Conservation (phyloP, 2,329 filamentous ascomycete species). For the Diplodia mutila region DNA sequence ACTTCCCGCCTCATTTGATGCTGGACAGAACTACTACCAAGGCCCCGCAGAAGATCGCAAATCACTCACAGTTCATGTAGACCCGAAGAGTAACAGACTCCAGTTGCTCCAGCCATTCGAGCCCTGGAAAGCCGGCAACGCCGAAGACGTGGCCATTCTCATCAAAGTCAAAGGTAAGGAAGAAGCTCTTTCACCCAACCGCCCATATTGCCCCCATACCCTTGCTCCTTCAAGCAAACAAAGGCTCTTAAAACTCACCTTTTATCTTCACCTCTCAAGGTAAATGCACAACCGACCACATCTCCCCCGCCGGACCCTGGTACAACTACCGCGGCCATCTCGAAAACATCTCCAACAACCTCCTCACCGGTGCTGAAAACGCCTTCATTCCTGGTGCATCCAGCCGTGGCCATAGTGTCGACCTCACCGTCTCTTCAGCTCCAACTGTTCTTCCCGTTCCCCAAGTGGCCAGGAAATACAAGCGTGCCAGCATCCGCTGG, state of each 20-base stretch:
- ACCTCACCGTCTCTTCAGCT: slow-evolving; percentile 28
- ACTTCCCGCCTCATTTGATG: slow-evolving; percentile 34
- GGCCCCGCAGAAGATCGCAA: slow-evolving; percentile 31
- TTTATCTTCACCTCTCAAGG: slow-evolving; percentile 25
- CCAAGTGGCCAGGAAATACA: slow-evolving; percentile 35
- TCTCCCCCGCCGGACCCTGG: slow-evolving; percentile 46
- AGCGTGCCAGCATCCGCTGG: slow-evolving; percentile 33
- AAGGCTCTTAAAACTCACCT: neutral
- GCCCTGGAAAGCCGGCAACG: slow-evolving; percentile 34
- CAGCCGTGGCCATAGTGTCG: slow-evolving; percentile 36
- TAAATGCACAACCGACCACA: slow-evolving; percentile 48
- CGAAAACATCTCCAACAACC: slow-evolving; percentile 46
- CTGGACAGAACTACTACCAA: slow-evolving; percentile 36
- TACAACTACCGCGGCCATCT: slow-evolving; percentile 47
- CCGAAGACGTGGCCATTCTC: slow-evolving; percentile 34
- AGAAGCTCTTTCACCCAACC: neutral
- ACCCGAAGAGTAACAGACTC: slow-evolving; percentile 36
- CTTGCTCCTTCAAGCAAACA: no score
- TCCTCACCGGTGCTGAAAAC: slow-evolving; percentile 40
- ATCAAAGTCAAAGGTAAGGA: slow-evolving; percentile 38
- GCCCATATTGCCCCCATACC: no score
- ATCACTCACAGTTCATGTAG: slow-evolving; percentile 34
- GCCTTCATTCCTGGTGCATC: slow-evolving; percentile 34
- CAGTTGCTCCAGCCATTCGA: slow-evolving; percentile 31
- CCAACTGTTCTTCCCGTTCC: slow-evolving; percentile 31